Evolutionary conservation across 2,329 filamentous ascomycete species (phyloP).

Genomic region (Penicillium hordei): DNA sequence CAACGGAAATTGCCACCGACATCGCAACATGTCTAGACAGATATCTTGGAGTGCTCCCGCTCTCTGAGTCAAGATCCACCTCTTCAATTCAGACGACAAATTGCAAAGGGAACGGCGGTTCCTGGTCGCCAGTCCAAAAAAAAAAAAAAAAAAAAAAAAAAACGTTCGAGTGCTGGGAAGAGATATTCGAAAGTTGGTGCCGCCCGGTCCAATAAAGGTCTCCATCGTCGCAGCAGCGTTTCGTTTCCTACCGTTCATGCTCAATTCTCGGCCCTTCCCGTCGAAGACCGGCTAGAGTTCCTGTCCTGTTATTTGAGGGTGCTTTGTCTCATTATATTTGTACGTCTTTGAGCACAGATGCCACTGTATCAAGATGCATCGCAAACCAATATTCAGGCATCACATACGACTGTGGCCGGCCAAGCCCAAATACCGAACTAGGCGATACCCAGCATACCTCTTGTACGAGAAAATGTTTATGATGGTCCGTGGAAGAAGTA

Average conservation of each 20-base stretch:
- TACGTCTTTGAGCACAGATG: not conserved
- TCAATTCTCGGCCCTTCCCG: conserved; percentile 4
- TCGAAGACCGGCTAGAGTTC: conserved; percentile 9
- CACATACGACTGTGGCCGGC: not conserved
- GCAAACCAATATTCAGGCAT: not conserved
- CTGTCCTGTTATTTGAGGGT: not conserved
- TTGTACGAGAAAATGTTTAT: too few relatives aligned
- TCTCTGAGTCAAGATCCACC: too few relatives aligned
- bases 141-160: not conserved
- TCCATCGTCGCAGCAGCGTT: not conserved
- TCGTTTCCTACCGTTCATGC: conserved; percentile 2
- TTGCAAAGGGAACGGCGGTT: too few relatives aligned
- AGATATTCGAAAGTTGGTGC: not conserved
- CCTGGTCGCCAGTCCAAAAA: too few relatives aligned
- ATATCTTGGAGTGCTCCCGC: too few relatives aligned
- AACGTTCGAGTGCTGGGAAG: not conserved
- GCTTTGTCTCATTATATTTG: not conserved
- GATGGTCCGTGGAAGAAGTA: not conserved
- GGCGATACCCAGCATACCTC: not conserved
- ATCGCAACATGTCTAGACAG: too few relatives aligned
- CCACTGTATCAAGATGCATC: not conserved
- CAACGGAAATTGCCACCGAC: too few relatives aligned
- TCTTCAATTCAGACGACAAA: too few relatives aligned
- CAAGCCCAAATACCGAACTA: not conserved
- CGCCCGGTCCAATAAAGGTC: not conserved